phyloP scores from a whole-genome alignment of 1,284 basidiomycete species.

The Cryptococcus sp. region DNA sequence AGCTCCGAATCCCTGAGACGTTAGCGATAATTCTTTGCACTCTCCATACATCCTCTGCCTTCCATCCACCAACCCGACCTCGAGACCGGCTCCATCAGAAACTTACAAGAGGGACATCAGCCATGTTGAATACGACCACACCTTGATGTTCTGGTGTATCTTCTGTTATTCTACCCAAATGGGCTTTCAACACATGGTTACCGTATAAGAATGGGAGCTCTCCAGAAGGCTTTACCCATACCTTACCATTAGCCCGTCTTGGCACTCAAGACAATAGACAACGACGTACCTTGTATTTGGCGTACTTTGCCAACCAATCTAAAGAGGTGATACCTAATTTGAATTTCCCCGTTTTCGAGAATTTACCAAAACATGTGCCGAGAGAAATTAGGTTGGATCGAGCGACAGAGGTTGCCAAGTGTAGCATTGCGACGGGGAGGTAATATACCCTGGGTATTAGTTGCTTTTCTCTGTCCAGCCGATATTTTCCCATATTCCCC shows the following conservation, averaged over 20 bases:
- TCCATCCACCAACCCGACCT: no score
- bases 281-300: constrained; percentile 83
- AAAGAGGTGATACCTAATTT: constrained; percentile 92
- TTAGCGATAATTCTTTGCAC: background rate
- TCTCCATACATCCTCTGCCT: no score
- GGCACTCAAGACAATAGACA: background rate
- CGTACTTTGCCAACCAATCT: constrained; percentile 92
- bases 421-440: constrained; percentile 89
- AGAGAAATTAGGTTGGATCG: constrained; percentile 88
- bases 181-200: constrained; percentile 97
- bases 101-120: constrained; percentile 78
- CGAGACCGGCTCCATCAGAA: no score
- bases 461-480: no score
- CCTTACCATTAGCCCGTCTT: constrained; percentile 52
- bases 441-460: constrained; percentile 65
- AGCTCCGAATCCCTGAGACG: constrained; percentile 84
- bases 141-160: constrained; percentile 99
- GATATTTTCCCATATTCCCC: no score
- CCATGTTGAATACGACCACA: constrained; percentile 95
- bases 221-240: constrained; percentile 99
- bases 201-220: constrained; percentile 99
- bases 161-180: constrained; percentile 97
- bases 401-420: constrained; percentile 84
- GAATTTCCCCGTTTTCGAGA: constrained; percentile 96
- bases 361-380: constrained; percentile 97